Base-by-base conservation (phyloP, 2,329 filamentous ascomycete species). In the Emericellopsis cladophorae region DNA sequence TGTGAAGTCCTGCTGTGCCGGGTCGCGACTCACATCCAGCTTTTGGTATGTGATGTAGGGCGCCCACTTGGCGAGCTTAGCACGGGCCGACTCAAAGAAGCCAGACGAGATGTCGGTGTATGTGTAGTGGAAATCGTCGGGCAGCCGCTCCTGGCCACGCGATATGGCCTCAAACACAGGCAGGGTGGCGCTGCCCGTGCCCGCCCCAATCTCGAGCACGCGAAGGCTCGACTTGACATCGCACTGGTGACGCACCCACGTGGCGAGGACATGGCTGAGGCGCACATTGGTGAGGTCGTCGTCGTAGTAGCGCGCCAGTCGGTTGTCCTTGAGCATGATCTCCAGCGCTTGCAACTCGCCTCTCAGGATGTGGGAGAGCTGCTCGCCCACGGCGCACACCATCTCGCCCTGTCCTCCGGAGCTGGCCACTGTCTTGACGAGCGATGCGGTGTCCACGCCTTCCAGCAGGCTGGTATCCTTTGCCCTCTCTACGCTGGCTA, bases 91-190 rank as follows among this genome's bases (percentile, higher is more conserved):
- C 18, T 53, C 53, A 36, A 65, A 64, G 49, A 64, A 64, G 1
- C 49, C 53, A 2, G 54, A 45, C 0, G 62, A 63, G 23, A 65
- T 61, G 36, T 67, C 62, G 3, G 62, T 64, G 42, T 55, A 65
- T 6, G 51, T 55, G 43, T 64, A 63, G 29, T 1, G 32, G 38
- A 42, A 37, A 14, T 32, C 26, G 36, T 46, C 53, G 12, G 46
- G 43, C 21, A 34, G 41, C 29, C 14, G n/a, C 24, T 29, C 37
- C 14, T 10, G 12, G 10, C 14, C 24, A 8, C 37, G 23, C 5
- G 31, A 41, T 41, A 38, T 51, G 44, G 48, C 46, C 29, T 46
- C 41, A 11, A 61, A 34, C 36, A 54, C 41, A 0, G 46, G 40
- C 4, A 43, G 40, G 0, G 60, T 62, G 11, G 56, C 51, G 6